Evolutionary conservation across 306 rosid genomes (phyloP), one percentile per base, ranked within the genome.

Genomic region (Quillaja saponaria): DNA sequence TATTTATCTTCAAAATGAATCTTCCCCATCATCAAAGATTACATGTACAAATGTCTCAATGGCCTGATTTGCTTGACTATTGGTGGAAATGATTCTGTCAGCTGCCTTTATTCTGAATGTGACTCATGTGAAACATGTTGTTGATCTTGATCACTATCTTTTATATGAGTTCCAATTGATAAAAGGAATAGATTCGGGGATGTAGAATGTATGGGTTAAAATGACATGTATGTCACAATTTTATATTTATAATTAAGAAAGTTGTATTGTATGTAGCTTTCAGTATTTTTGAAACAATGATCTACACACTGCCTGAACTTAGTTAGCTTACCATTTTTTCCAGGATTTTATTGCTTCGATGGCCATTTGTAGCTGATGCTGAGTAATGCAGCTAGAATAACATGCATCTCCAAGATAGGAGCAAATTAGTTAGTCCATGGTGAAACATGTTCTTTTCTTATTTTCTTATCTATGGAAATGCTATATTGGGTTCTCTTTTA

Each of bases 401-500:
- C 61, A 56, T 77, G 67, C 62, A 61, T 50, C 25, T 55, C 44
- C 52, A 62, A 13, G 19, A 48, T 34, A 47, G 4, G 31, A 25
- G 31, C 46, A 60, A 19, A 48, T 57, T 47, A 15, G 55, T 60
- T 42, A 13, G 12, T 59, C 47, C 51, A 20, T 49, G 47, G 31
- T 34, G 45, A 71, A n/a, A n/a, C 60, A 45, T 55, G 33, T 76
- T 58, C 13, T 70, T 52, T 64, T 44, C 51, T 61, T 64, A 41
- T 45, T 47, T 54, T 67, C 34, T 54, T 64, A 15, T n/a, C 66
- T 31, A 20, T 12, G 34, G 15, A 41, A 44, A 17, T 46, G 56
- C 34, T 6, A 12, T 45, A 10, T 6, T 41, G 33, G 34, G 41
- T 67, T 55, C 55, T 54, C 48, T 42, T 38, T 47, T 39, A 49